Conservation (phyloP, 2,329 filamentous ascomycete species). For the Exophiala bonariae region DNA sequence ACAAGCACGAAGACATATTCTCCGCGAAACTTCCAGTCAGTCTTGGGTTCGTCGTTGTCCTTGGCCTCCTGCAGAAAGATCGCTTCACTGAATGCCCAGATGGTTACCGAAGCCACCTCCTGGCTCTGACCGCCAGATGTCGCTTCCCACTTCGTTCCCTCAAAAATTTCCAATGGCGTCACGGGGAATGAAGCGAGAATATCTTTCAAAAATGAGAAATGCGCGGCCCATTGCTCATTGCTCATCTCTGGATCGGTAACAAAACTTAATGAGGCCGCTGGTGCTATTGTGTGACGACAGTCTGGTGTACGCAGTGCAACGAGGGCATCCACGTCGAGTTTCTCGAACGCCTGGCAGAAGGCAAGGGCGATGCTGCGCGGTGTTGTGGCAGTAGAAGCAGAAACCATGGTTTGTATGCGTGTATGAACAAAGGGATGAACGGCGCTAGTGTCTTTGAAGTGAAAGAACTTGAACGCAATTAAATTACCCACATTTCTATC, state of each 20-base stretch:
- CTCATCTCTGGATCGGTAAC: conserved; percentile 2
- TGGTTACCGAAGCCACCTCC: conserved; percentile 26
- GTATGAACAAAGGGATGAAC: too few relatives aligned
- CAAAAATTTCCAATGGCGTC: conserved; percentile 18
- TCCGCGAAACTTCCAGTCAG: conserved; percentile 32
- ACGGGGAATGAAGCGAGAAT: conserved; percentile 19
- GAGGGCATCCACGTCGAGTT: conserved; percentile 12
- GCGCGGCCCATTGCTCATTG: conserved; percentile 14
- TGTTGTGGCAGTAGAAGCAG: neutral
- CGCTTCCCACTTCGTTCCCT: conserved; percentile 1
- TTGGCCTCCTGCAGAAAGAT: conserved; percentile 31
- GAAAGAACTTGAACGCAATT: too few relatives aligned
- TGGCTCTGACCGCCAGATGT: neutral
- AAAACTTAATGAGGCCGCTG: conserved; percentile 8
- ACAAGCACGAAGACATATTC: conserved; percentile 37
- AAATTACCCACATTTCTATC: too few relatives aligned
- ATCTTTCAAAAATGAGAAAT: conserved; percentile 11
- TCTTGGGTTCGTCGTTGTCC: conserved; percentile 17
- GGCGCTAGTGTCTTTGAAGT: too few relatives aligned
- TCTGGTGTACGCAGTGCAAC: conserved; percentile 6
- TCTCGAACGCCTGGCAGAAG: conserved; percentile 12
- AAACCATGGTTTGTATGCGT: too few relatives aligned
- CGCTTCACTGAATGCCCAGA: conserved; percentile 31
- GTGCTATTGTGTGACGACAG: conserved; percentile 10
- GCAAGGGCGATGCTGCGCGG: conserved; percentile 14